Conservation (phyloP, 768 basidiomycete species). For the Leccinum rimulosum region DNA sequence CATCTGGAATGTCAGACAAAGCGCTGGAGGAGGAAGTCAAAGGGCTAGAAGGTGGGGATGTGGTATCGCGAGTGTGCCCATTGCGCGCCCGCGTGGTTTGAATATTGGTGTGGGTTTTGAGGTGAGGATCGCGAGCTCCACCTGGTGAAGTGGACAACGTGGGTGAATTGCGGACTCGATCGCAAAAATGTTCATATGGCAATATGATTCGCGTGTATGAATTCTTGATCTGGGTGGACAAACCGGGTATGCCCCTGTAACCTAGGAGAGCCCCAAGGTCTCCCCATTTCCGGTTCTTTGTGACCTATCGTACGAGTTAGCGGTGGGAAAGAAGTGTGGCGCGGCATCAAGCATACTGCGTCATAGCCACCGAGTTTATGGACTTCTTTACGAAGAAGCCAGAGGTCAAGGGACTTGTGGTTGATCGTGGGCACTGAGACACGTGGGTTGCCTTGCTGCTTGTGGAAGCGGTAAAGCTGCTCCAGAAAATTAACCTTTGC, state of each 20-base stretch:
- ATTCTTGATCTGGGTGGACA: conserved; percentile 85
- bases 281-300: conserved; percentile 81
- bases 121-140: conserved; percentile 46
- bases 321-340: conserved; percentile 19
- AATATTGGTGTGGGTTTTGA: conserved; percentile 55
- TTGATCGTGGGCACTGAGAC: conserved; percentile 94
- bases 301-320: conserved; percentile 56
- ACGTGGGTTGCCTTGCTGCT: conserved; percentile 88
- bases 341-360: conserved; percentile 50
- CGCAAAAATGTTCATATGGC: conserved; percentile 92
- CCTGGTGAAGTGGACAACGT: conserved; percentile 36
- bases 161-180: conserved; percentile 68
- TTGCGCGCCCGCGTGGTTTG: conserved; percentile 40
- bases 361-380: conserved; percentile 86
- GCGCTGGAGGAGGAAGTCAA: conserved; percentile 75
- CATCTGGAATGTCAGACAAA: conserved; percentile 79
- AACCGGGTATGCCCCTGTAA: conserved; percentile 76
- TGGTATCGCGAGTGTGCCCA: conserved; percentile 41
- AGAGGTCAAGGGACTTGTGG: conserved; percentile 89
- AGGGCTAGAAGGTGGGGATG: conserved; percentile 70
- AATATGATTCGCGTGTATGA: conserved; percentile 90
- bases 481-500: conserved; percentile 98
- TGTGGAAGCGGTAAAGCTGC: conserved; percentile 94
- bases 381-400: conserved; percentile 91
- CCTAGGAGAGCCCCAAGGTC: conserved; percentile 81